phyloP scores from a whole-genome alignment of 768 basidiomycete species.

The Amanita exitialis region DNA sequence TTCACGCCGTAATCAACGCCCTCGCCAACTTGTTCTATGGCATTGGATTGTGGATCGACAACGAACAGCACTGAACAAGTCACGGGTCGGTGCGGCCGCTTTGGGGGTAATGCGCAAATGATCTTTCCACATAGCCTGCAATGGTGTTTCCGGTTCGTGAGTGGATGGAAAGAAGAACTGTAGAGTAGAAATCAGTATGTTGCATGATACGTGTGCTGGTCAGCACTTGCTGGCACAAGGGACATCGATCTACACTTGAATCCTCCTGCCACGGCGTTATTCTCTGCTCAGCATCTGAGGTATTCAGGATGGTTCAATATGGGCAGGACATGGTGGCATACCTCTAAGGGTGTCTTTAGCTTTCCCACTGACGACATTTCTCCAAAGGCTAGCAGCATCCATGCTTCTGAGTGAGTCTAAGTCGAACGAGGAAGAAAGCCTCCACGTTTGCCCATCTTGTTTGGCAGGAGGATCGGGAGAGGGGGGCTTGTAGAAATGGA shows the following conservation, averaged over 20 bases:
- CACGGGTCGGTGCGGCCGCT: conserved; percentile 52
- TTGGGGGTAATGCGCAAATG: conserved; percentile 81
- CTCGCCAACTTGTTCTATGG: conserved; percentile 78
- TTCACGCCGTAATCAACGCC: conserved; percentile 79
- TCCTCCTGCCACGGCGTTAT: conserved; percentile 97
- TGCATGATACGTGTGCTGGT: background rate
- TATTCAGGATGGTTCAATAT: conserved; percentile 4
- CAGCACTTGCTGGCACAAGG: conserved; percentile 64
- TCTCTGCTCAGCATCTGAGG: conserved; percentile 69
- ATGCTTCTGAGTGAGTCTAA: conserved; percentile 55
- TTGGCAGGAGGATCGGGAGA: conserved; percentile 1
- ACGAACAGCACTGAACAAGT: conserved; percentile 78
- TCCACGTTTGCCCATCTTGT: conserved; percentile 21
- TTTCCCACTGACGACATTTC: conserved; percentile 40
- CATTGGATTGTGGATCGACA: conserved; percentile 67
- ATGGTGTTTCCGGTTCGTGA: conserved; percentile 94
- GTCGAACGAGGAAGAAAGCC: conserved; percentile 68
- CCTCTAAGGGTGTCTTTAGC: conserved; percentile 57
- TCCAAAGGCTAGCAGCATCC: conserved; percentile 64
- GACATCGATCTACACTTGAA: conserved; percentile 63
- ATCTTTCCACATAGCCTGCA: conserved; percentile 91
- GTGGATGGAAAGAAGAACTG: conserved; percentile 70
- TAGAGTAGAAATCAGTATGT: background rate
- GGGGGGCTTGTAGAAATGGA: conserved; percentile 47
- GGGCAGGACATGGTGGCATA: conserved; percentile 18